Evolutionary conservation across 345 rosid genomes (phyloP).

Genomic region (Clausena lansium): DNA sequence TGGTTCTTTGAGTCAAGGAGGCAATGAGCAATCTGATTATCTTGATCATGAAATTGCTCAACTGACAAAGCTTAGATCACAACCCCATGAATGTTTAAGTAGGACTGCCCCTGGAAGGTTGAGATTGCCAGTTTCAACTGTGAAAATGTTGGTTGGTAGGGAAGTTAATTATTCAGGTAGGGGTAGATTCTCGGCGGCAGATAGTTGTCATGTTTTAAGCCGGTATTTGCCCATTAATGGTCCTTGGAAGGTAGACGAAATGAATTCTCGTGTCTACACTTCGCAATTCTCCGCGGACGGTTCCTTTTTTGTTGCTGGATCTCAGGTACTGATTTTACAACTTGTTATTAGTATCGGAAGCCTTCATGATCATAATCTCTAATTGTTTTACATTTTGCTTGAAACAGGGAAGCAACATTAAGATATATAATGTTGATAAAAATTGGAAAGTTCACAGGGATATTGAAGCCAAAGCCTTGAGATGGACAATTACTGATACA

Average conservation of each 20-base stretch:
- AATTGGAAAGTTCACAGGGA: constrained; percentile 63
- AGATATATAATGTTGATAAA: constrained; percentile 58
- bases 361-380: neutral
- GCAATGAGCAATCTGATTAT: constrained; percentile 17
- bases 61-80: constrained; percentile 48
- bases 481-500: constrained; percentile 68
- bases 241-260: constrained; percentile 41
- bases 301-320: constrained; percentile 56
- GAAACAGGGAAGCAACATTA: constrained; percentile 49
- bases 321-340: constrained; percentile 40
- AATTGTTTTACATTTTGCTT: constrained; percentile 7
- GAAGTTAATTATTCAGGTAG: constrained; percentile 57
- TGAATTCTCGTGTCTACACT: constrained; percentile 47
- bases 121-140: constrained; percentile 46
- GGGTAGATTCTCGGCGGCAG: constrained; percentile 59
- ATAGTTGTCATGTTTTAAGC: constrained; percentile 57
- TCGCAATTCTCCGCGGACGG: constrained; percentile 72
- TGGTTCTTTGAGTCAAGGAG: constrained; percentile 8
- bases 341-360: neutral
- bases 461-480: constrained; percentile 48
- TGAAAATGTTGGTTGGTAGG: constrained; percentile 62
- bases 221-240: constrained; percentile 54
- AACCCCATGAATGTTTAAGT: constrained; percentile 37
- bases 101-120: constrained; percentile 21
- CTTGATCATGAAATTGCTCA: constrained; percentile 52